phyloP scores from a whole-genome alignment of 805 yeast species.

The Saccharomycopsis oosterbeekiorum region DNA sequence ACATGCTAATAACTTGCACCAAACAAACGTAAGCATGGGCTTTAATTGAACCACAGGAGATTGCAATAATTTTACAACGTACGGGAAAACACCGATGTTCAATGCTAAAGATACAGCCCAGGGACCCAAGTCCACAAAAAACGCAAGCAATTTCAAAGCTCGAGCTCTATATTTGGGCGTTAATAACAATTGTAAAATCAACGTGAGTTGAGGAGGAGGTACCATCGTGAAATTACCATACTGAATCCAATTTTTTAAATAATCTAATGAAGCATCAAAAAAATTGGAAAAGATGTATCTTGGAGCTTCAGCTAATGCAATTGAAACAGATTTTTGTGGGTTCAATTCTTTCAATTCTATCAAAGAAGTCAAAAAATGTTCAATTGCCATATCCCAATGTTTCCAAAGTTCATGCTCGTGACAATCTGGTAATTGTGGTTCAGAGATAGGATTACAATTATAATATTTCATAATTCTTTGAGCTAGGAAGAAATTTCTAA shows the following conservation, averaged over 20 bases:
- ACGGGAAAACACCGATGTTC: slow-evolving; percentile 93
- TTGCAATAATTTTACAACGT: slow-evolving; percentile 79
- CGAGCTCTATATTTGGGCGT: slow-evolving; percentile 91
- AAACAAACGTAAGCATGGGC: slow-evolving; percentile 88
- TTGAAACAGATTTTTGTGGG: slow-evolving; percentile 4
- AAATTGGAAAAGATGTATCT: slow-evolving; percentile 82
- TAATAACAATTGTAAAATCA: slow-evolving; percentile 80
- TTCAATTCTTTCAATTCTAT: slow-evolving; percentile 32
- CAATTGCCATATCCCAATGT: slow-evolving; percentile 95
- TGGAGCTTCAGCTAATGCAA: slow-evolving; percentile 23
- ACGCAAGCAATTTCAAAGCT: slow-evolving; percentile 73
- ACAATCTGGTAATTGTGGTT: slow-evolving; percentile 82
- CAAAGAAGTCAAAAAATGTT: slow-evolving; percentile 75
- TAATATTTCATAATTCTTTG: slow-evolving; percentile 88
- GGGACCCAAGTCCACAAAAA: slow-evolving; percentile 89
- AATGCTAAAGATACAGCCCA: slow-evolving; percentile 94
- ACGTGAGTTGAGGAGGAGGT: slow-evolving; percentile 93
- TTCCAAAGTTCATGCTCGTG: slow-evolving; percentile 93
- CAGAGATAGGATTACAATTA: slow-evolving; percentile 90
- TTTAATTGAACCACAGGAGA: slow-evolving; percentile 93
- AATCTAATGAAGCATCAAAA: slow-evolving; percentile 92
- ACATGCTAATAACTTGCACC: slow-evolving; percentile 97
- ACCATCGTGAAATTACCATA: slow-evolving; percentile 75
- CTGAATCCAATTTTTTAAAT: slow-evolving; percentile 87
- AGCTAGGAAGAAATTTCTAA: slow-evolving; percentile 85